Evolutionary conservation across 495 filamentous ascomycete species (phyloP).

Genomic region (Neurospora sp.): DNA sequence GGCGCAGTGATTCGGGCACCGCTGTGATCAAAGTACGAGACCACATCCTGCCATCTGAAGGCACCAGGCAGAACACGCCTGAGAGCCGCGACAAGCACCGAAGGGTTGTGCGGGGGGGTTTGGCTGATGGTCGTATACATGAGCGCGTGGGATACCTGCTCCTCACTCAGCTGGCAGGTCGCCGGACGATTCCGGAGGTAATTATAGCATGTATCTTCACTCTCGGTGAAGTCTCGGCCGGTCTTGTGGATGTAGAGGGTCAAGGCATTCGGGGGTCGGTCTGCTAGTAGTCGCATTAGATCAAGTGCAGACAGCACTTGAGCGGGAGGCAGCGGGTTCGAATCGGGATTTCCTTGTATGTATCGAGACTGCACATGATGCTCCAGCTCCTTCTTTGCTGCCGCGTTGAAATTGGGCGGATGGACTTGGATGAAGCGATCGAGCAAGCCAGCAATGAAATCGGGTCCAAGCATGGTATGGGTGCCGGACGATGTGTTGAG

Average conservation of each 20-base stretch:
- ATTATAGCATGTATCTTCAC: slow-evolving; percentile 36
- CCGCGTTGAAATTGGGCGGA: slow-evolving; percentile 69
- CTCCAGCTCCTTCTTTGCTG: slow-evolving; percentile 55
- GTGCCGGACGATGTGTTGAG: slow-evolving; percentile 50
- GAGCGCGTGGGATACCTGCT: slow-evolving; percentile 70
- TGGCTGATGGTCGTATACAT: slow-evolving; percentile 66
- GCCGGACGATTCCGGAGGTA: slow-evolving; percentile 56
- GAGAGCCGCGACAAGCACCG: slow-evolving; percentile 55
- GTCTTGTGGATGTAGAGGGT: slow-evolving; percentile 66
- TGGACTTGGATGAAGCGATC: slow-evolving; percentile 75
- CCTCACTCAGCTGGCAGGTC: slow-evolving; percentile 62
- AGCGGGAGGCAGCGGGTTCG: slow-evolving; percentile 47
- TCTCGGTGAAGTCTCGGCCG: slow-evolving; percentile 49
- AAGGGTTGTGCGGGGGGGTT: slow-evolving; percentile 61
- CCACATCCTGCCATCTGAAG: slow-evolving; percentile 73
- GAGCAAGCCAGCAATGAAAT: slow-evolving; percentile 64
- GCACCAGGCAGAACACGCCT: slow-evolving; percentile 36
- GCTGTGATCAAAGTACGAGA: slow-evolving; percentile 75
- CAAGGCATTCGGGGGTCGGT: slow-evolving; percentile 54
- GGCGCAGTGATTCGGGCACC: slow-evolving; percentile 59
- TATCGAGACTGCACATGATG: slow-evolving; percentile 62
- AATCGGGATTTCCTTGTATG: slow-evolving; percentile 35
- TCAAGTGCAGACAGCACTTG: slow-evolving; percentile 67
- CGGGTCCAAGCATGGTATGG: slow-evolving; percentile 49
- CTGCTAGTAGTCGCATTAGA: slow-evolving; percentile 55